Evolutionary conservation across 352 stramenopile genomes (phyloP).

Genomic region (Phytophthora meadii): DNA sequence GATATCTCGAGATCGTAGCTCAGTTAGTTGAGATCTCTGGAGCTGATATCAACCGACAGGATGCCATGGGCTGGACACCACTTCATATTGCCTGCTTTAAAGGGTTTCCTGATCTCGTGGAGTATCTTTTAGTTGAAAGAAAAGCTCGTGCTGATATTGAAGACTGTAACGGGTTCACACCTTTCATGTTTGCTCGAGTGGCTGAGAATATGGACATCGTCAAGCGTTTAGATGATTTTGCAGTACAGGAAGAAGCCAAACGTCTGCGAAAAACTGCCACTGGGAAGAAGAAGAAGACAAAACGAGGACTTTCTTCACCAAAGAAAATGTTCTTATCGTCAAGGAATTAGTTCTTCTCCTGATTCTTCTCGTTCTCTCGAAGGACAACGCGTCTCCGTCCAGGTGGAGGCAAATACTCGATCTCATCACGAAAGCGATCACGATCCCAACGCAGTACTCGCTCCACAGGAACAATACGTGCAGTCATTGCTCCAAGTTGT

Average conservation of each 20-base stretch:
- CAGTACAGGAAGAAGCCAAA: slow-evolving; percentile 43
- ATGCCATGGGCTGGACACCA: slow-evolving; percentile 70
- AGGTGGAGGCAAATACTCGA: slow-evolving; percentile 45
- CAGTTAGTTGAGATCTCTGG: slow-evolving; percentile 63
- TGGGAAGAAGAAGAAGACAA: slow-evolving; percentile 30
- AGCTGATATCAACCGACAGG: slow-evolving; percentile 67
- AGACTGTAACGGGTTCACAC: slow-evolving; percentile 75
- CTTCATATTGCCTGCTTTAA: slow-evolving; percentile 82
- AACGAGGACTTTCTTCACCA: slow-evolving; percentile 29
- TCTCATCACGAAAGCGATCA: slow-evolving; percentile 53
- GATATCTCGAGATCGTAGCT: slow-evolving; percentile 78
- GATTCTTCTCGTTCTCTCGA: slow-evolving; percentile 17
- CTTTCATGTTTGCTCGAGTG: slow-evolving; percentile 73
- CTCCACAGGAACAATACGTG: slow-evolving; percentile 51
- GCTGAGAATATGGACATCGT: slow-evolving; percentile 71
- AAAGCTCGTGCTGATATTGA: slow-evolving; percentile 52
- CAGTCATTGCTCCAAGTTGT: slow-evolving; percentile 49
- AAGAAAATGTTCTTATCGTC: slow-evolving; percentile 64
- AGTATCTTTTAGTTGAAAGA: slow-evolving; percentile 70
- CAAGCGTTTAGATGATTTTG: slow-evolving; percentile 63
- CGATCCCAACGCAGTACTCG: slow-evolving; percentile 62
- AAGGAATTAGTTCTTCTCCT: slow-evolving; percentile 40
- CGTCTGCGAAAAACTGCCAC: slow-evolving; percentile 18
- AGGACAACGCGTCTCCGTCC: slow-evolving; percentile 42
- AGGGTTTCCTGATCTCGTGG: slow-evolving; percentile 69